Evolutionary conservation across 73 alveolate species (phyloP), one percentile per base, ranked within the genome.

Genomic region (Tetrahymena borealis): DNA sequence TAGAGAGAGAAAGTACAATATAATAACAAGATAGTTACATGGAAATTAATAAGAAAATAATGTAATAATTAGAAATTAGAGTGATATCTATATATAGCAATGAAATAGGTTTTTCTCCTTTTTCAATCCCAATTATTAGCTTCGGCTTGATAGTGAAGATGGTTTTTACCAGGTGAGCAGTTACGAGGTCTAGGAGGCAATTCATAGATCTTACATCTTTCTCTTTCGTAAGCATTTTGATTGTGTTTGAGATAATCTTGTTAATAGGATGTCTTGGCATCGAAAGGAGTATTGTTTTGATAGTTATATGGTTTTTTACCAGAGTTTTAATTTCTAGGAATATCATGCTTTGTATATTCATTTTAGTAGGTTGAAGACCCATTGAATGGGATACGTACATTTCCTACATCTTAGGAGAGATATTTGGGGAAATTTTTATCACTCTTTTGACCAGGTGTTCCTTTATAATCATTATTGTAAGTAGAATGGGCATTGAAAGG

Each of bases 111-210:
- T n/a, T n/a, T n/a, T n/a, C n/a, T n/a, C n/a, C n/a, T n/a, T n/a
- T n/a, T n/a, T 60, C 85, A 60, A 60, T 60, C 85, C 85, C 85
- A 60, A 9, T 60, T 10, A 60, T 60, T 60, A 24, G 38, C 28
- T 60, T 60, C 20, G n/a, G 85, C 85, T 60, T 60, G 85, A 60
- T 60, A 60, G 28, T 60, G 85, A 18, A 60, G 20, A 60, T 60
- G 85, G 15, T 60, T 60, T 60, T 60, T 60, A 60, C 85, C 85
- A 2, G 85, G 85, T 24, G 85, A 60, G 13, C 85, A 60, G 10
- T 60, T 60, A 60, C 85, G 85, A 60, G 85, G 85, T 60, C 85
- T 60, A n/a, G 85, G 85, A 60, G 85, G 85, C 28, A 60, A 60
- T 60, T 60, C 85, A 35, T 60, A 60, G 85, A 60, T 60, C 28